phyloP scores from a whole-genome alignment of 768 basidiomycete species.

The Rhizopogon vulgaris region DNA sequence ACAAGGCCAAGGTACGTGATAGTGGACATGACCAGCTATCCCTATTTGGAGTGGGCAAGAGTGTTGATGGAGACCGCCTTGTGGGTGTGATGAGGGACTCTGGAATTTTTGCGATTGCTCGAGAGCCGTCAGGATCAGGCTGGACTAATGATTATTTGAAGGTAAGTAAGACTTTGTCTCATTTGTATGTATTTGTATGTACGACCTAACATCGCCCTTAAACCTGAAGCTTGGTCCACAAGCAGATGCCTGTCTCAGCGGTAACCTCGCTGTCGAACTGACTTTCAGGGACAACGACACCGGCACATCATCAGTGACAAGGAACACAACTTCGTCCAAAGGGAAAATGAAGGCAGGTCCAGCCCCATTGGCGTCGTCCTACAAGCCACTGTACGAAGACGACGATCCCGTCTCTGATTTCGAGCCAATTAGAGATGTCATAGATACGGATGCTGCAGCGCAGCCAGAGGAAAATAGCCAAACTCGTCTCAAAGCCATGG shows the following conservation, averaged over 20 bases:
- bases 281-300: conserved; percentile 23
- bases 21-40: conserved; percentile 42
- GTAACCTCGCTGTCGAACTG: conserved; percentile 13
- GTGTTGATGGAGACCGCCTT: conserved; percentile 54
- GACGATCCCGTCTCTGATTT: conserved; percentile 17
- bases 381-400: conserved; percentile 14
- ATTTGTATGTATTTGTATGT: background rate
- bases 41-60: conserved; percentile 49
- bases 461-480: background rate
- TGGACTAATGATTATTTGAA: conserved; percentile 49
- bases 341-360: conserved; percentile 12
- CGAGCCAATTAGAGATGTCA: conserved; percentile 10
- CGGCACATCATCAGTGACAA: background rate
- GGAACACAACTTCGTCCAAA: conserved; percentile 13
- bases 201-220: conserved; percentile 1
- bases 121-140: conserved; percentile 41
- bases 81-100: conserved; percentile 50
- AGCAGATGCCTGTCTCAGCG: conserved; percentile 16
- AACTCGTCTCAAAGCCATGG: background rate
- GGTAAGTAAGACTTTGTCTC: conserved; percentile 24
- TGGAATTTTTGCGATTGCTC: conserved; percentile 42
- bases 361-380: background rate
- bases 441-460: background rate
- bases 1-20: conserved; percentile 36
- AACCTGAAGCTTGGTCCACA: conserved; percentile 11